Evolutionary conservation across 1,284 basidiomycete species (phyloP).

Genomic region (Agaricales sp.): DNA sequence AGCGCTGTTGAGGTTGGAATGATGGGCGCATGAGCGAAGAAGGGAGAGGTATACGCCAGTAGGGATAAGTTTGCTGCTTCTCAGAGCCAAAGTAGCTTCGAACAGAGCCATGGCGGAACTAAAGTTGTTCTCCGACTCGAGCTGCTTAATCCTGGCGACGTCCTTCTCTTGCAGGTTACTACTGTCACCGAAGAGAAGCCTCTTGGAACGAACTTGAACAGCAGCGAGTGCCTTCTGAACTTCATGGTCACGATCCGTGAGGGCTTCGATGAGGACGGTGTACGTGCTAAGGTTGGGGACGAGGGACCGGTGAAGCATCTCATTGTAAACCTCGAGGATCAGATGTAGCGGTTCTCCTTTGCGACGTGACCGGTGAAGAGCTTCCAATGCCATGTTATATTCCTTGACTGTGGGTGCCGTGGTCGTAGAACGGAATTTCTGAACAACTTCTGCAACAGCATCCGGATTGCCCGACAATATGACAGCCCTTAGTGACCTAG

Average conservation of each 20-base stretch:
- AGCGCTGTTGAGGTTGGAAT: conserved; percentile 53
- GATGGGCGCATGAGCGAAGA: conserved; percentile 54
- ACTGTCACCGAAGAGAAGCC: conserved; percentile 16
- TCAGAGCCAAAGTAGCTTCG: conserved; percentile 39
- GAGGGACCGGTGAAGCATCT: conserved; percentile 59
- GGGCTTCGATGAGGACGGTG: conserved; percentile 53
- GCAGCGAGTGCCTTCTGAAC: conserved; percentile 37
- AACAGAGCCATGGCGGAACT: conserved; percentile 65
- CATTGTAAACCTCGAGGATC: conserved; percentile 67
- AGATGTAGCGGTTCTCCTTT: conserved; percentile 46
- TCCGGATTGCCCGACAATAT: conserved; percentile 14
- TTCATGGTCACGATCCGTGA: conserved; percentile 69
- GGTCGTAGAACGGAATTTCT: conserved; percentile 15
- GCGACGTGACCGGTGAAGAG: conserved; percentile 38
- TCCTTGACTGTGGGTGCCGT: conserved; percentile 27
- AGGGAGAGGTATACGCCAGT: conserved; percentile 41
- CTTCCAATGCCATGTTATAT: conserved; percentile 61
- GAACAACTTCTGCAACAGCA: conserved; percentile 20
- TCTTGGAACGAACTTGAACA: conserved; percentile 33
- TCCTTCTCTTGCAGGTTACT: conserved; percentile 18
- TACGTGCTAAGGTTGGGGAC: conserved; percentile 66
- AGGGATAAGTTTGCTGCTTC: conserved; percentile 25
- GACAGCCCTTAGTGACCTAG: conserved; percentile 15
- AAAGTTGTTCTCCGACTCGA: conserved; percentile 64
- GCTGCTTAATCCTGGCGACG: conserved; percentile 24